A percentile compares a stretch with the other conserved stretches of the same genome.
Conservation (phyloP, 2,329 filamentous ascomycete species). For the Aspergillus flavus region DNA sequence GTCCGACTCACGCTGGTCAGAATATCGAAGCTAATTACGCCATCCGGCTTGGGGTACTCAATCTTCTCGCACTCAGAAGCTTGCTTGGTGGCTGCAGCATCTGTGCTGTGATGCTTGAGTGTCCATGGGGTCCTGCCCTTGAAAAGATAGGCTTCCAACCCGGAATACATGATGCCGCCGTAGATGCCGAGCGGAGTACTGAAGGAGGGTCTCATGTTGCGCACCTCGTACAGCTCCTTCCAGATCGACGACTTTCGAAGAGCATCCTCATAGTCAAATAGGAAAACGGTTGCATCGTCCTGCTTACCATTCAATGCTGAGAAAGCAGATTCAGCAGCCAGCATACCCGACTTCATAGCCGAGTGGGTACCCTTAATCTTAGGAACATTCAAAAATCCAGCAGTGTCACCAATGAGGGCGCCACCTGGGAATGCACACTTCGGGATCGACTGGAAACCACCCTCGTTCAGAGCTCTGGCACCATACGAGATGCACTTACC, state of each 20-base stretch:
- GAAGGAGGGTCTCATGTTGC: constrained; percentile 97
- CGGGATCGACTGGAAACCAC: constrained; percentile 95
- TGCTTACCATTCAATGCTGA: constrained; percentile 62
- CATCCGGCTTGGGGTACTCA: constrained; percentile 95
- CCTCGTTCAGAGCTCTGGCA: constrained; percentile 87
- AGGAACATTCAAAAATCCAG: constrained; percentile 94
- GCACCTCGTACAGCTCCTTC: constrained; percentile 91
- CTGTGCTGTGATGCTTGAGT: constrained; percentile 76
- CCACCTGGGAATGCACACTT: constrained; percentile 96
- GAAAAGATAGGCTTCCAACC: constrained; percentile 84
- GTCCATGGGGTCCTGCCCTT: constrained; percentile 91
- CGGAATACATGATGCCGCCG: constrained; percentile 89
- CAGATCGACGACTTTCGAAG: constrained; percentile 86
- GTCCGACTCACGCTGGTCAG: constrained; percentile 92
- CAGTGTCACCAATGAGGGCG: constrained; percentile 92
- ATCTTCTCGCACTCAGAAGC: constrained; percentile 85
- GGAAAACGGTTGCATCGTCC: constrained; percentile 74
- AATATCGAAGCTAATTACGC: constrained; percentile 93
- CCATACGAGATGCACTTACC: constrained; percentile 98
- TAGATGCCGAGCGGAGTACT: constrained; percentile 83
- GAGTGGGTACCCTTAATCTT: constrained; percentile 99
- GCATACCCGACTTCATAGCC: constrained; percentile 95
- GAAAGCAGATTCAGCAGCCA: constrained; percentile 90
- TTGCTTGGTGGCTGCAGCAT: constrained; percentile 75
- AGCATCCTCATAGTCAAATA: constrained; percentile 91